Evolutionary conservation across 768 basidiomycete species (phyloP).

Genomic region (Leccinum variicolor): DNA sequence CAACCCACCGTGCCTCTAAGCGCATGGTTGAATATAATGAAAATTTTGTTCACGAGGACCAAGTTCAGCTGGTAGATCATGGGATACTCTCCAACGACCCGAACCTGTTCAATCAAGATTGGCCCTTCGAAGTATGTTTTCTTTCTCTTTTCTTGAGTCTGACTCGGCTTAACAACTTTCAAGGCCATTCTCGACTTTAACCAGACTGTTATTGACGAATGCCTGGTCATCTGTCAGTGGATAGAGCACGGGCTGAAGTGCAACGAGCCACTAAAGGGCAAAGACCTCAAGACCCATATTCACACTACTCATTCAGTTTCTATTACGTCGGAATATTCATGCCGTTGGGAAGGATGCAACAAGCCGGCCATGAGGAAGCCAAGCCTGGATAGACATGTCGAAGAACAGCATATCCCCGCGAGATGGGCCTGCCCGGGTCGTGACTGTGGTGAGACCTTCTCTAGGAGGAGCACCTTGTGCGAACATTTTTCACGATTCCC

Average conservation of each 20-base stretch:
- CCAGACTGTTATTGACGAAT: neutral
- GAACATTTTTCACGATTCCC: neutral
- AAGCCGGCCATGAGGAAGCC: slow-evolving; percentile 1
- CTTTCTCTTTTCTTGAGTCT: neutral
- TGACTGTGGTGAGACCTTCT: too few species aligned
- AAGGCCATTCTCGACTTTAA: slow-evolving; percentile 7
- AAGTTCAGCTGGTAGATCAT: slow-evolving; percentile 1
- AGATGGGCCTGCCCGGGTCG: slow-evolving; percentile 4
- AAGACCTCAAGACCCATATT: slow-evolving; percentile 7
- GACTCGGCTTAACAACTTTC: neutral
- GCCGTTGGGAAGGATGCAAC: slow-evolving; percentile 8
- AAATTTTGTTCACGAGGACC: neutral
- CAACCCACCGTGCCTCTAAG: neutral
- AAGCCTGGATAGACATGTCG: slow-evolving; percentile 8
- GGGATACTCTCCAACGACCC: slow-evolving; percentile 1
- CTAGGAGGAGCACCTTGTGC: neutral
- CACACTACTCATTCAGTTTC: neutral
- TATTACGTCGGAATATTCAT: slow-evolving; percentile 5
- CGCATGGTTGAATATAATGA: neutral
- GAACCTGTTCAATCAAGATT: neutral
- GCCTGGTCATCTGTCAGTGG: slow-evolving; percentile 3
- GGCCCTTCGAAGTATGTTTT: neutral
- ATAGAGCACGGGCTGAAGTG: neutral
- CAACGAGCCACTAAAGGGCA: neutral
- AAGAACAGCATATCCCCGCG: slow-evolving; percentile 9